A percentile compares a stretch with the other conserved stretches of the same genome.
Conservation (phyloP, 306 rosid genomes). For the Psophocarpus tetragonolobus region DNA sequence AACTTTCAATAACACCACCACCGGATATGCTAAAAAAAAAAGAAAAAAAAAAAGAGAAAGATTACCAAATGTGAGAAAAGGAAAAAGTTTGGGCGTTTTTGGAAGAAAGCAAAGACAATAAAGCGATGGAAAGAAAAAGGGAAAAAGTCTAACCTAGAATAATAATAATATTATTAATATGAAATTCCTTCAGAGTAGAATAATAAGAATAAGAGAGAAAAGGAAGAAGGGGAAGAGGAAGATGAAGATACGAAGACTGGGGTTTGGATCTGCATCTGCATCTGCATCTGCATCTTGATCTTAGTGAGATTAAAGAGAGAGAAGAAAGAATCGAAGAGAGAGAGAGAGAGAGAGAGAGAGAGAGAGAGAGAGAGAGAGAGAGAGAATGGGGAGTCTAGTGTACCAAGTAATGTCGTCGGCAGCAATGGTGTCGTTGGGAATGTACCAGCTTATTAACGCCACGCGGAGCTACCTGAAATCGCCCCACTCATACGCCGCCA, state of each 20-base stretch:
- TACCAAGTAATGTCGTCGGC: conserved; percentile 59
- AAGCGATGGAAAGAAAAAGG: too few relatives aligned
- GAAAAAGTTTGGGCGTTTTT: too few relatives aligned
- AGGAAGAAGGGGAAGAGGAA: background rate
- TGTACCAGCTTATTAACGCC: conserved; percentile 62
- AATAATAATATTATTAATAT: too few relatives aligned
- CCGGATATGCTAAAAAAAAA: too few relatives aligned
- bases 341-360: background rate
- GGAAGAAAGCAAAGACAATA: too few relatives aligned
- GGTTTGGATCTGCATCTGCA: background rate
- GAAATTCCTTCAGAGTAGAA: too few relatives aligned
- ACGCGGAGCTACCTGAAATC: conserved; percentile 65
- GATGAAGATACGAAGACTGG: background rate
- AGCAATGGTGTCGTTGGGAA: conserved; percentile 56
- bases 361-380: background rate
- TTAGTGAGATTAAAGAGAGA: too few relatives aligned
- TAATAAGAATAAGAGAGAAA: background rate
- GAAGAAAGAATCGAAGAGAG: background rate
- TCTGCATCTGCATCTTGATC: too few relatives aligned
- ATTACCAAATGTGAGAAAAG: too few relatives aligned
- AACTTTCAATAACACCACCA: too few relatives aligned
- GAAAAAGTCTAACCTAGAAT: too few relatives aligned
- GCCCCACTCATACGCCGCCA: conserved; percentile 69
- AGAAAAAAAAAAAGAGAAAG: too few relatives aligned
- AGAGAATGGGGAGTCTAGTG: conserved; percentile 42